Evolutionary conservation across 2,329 filamentous ascomycete species (phyloP).

Genomic region (Colletotrichum orbiculare): DNA sequence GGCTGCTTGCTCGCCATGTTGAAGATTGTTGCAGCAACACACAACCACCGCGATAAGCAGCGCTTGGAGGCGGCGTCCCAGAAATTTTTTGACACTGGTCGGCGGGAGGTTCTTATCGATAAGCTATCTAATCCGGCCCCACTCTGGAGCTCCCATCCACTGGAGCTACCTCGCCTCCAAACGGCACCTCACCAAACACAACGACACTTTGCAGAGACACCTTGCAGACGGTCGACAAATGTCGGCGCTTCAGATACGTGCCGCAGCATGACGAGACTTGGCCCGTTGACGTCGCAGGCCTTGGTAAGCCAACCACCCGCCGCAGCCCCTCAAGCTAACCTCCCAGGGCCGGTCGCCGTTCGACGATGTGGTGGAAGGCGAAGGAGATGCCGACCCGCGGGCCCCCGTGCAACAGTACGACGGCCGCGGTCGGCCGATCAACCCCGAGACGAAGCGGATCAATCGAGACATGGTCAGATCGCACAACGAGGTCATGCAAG

Average conservation of each 20-base stretch:
- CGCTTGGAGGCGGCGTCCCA: neutral
- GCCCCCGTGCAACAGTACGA: constrained; percentile 63
- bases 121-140: constrained; percentile 29
- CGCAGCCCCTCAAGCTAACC: constrained; percentile 10
- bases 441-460: constrained; percentile 63
- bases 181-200: neutral
- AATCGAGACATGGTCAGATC: constrained; percentile 68
- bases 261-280: constrained; percentile 41
- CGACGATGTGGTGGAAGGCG: constrained; percentile 65
- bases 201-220: neutral
- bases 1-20: constrained; percentile 71
- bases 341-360: constrained; percentile 68
- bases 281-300: constrained; percentile 67
- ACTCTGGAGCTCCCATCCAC: constrained; percentile 24
- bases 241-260: neutral
- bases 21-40: constrained; percentile 27
- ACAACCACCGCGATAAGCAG: constrained; percentile 19
- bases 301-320: constrained; percentile 53
- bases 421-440: constrained; percentile 65
- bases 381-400: constrained; percentile 54
- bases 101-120: constrained; percentile 35
- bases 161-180: constrained; percentile 3
- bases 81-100: constrained; percentile 18
- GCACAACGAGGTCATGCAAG: constrained; percentile 72
- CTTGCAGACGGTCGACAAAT: neutral